Percentiles rank a stretch among this genome's conserved stretches.
Conservation (phyloP, 2,329 filamentous ascomycete genomes). For the Botrytis elliptica region DNA sequence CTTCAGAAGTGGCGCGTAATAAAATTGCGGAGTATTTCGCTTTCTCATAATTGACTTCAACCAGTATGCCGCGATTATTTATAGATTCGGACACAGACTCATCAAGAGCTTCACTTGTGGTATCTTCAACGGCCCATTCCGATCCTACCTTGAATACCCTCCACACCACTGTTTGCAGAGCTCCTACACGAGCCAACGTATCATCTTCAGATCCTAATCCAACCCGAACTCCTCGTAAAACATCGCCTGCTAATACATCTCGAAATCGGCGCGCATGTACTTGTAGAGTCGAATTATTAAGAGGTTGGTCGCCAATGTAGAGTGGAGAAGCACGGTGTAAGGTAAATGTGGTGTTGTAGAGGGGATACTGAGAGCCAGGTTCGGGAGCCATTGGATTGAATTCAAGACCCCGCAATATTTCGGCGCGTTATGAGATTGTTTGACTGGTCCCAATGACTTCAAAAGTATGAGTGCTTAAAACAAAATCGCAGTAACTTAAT, state of each 20-base stretch:
- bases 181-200: slow-evolving; percentile 41
- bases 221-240: slow-evolving; percentile 47
- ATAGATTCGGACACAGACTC: slow-evolving; percentile 21
- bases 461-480: background rate
- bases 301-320: slow-evolving; percentile 41
- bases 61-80: slow-evolving; percentile 32
- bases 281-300: slow-evolving; percentile 39
- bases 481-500: background rate
- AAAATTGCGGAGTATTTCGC: slow-evolving; percentile 35
- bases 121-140: slow-evolving; percentile 33
- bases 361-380: slow-evolving; percentile 39
- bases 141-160: slow-evolving; percentile 44
- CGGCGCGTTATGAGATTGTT: background rate
- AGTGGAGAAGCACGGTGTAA: slow-evolving; percentile 48
- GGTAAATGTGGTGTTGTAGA: slow-evolving; percentile 47
- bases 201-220: slow-evolving; percentile 42
- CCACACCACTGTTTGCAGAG: slow-evolving; percentile 46
- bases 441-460: background rate
- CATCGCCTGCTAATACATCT: slow-evolving; percentile 47
- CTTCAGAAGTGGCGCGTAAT: slow-evolving; percentile 25
- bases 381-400: slow-evolving; percentile 15
- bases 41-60: slow-evolving; percentile 37
- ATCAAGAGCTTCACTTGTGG: background rate
- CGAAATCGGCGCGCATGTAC: slow-evolving; percentile 44
- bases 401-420: background rate